Evolutionary conservation across 768 basidiomycete species (phyloP).

Genomic region (Infundibulicybe gibba): DNA sequence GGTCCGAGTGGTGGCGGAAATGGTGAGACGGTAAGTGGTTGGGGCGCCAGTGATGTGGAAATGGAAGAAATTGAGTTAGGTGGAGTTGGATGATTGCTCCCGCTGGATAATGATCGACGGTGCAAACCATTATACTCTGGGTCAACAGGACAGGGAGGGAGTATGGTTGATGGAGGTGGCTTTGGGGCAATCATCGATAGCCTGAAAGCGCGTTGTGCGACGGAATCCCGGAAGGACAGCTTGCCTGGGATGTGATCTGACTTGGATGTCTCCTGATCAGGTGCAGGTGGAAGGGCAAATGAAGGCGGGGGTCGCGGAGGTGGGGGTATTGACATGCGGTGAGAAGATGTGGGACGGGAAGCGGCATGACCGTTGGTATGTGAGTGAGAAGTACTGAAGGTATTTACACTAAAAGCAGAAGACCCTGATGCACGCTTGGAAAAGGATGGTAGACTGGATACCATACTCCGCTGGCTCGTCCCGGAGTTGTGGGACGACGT

Average conservation of each 20-base stretch:
- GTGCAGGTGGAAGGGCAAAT: slow-evolving; percentile 67
- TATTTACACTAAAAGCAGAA: slow-evolving; percentile 41
- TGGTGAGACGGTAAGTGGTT: slow-evolving; percentile 21
- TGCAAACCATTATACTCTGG: slow-evolving; percentile 19
- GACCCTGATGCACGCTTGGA: slow-evolving; percentile 52
- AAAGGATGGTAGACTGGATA: slow-evolving; percentile 45
- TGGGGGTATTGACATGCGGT: slow-evolving; percentile 63
- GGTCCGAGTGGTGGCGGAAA: slow-evolving; percentile 43
- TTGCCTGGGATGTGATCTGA: slow-evolving; percentile 21
- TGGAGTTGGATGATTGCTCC: slow-evolving; percentile 17
- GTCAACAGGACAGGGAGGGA: slow-evolving; percentile 72
- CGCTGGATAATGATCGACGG: slow-evolving; percentile 33
- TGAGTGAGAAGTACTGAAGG: slow-evolving; percentile 40
- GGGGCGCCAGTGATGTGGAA: slow-evolving; percentile 42
- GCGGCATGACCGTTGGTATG: slow-evolving; percentile 11
- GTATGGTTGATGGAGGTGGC: slow-evolving; percentile 52
- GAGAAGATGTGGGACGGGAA: slow-evolving; percentile 26
- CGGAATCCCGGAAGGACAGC: slow-evolving; percentile 50
- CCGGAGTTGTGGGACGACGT: slow-evolving; percentile 32
- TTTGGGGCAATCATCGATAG: slow-evolving; percentile 61
- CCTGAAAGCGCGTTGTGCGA: slow-evolving; percentile 53
- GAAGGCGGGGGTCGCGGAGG: slow-evolving; percentile 74
- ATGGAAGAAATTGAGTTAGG: slow-evolving; percentile 31
- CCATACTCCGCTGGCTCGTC: slow-evolving; percentile 37
- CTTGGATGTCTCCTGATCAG: slow-evolving; percentile 27